Evolutionary conservation across 306 rosid genomes (phyloP).

Genomic region (Sesbania bispinosa): DNA sequence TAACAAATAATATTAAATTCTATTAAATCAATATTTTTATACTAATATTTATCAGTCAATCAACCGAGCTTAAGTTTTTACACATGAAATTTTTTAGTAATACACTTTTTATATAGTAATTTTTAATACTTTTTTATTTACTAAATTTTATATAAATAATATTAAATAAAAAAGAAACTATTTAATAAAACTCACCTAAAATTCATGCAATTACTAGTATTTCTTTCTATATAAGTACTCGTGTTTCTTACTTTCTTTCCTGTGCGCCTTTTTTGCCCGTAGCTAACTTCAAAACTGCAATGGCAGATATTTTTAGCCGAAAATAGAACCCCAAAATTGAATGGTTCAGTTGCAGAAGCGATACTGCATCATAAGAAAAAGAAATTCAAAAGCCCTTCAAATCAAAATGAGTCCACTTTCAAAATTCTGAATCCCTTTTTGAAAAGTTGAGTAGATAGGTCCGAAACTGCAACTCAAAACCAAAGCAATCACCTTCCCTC

Average conservation of each 20-base stretch:
- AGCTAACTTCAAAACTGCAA: background rate
- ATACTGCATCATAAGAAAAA: background rate
- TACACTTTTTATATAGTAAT: no score
- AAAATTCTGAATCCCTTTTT: conserved; percentile 17
- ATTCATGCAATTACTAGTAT: background rate
- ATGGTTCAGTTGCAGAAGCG: background rate
- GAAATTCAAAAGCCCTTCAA: background rate
- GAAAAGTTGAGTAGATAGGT: background rate
- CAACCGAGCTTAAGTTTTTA: no score
- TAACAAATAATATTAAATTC: no score
- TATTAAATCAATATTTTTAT: no score
- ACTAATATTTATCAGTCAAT: no score
- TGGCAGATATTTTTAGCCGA: background rate
- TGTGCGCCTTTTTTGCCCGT: background rate
- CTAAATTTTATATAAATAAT: no score
- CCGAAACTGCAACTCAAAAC: conserved; percentile 12
- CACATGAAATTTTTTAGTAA: no score
- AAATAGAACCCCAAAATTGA: background rate
- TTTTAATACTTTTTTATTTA: no score
- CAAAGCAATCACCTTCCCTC: background rate
- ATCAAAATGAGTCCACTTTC: background rate
- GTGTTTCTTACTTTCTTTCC: background rate
- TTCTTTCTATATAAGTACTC: background rate
- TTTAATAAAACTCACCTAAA: background rate
- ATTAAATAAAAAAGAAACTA: no score